Percentiles rank a stretch among this genome's conserved stretches.
These are phyloP conservation scores for Dryadomyces quercivorus DNA, from an alignment of 2,329 filamentous ascomycete genomes.

Conservation along the genomic window DNA sequence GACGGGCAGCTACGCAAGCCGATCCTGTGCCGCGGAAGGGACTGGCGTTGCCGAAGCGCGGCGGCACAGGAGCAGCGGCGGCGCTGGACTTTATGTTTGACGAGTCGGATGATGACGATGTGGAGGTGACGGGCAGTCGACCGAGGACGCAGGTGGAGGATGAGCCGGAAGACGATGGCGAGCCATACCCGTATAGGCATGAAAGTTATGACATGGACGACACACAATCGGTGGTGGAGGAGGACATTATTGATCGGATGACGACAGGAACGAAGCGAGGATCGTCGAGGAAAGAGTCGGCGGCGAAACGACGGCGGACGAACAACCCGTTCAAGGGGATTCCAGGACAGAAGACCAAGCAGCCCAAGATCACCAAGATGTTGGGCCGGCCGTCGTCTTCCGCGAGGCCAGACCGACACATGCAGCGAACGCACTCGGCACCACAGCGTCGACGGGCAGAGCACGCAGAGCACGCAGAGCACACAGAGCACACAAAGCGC, in stretches of 20 bases:
- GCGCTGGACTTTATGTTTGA: slow-evolving; percentile 27
- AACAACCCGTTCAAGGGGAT: slow-evolving; percentile 20
- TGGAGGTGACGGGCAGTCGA: slow-evolving; percentile 10
- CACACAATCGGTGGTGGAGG: slow-evolving; percentile 33
- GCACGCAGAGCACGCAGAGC: too few relatives aligned
- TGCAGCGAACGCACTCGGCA: background rate
- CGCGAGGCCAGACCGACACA: slow-evolving; percentile 30
- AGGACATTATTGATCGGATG: slow-evolving; percentile 41
- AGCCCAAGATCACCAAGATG: slow-evolving; percentile 21
- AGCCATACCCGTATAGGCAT: background rate
- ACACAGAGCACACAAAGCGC: too few relatives aligned
- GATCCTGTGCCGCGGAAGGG: slow-evolving; percentile 30
- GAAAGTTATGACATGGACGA: slow-evolving; percentile 27
- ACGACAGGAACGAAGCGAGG: slow-evolving; percentile 29
- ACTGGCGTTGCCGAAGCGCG: slow-evolving; percentile 34
- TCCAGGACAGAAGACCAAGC: slow-evolving; percentile 13
- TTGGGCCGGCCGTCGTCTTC: slow-evolving; percentile 27
- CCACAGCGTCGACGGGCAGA: background rate
- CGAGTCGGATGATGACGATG: slow-evolving; percentile 23
- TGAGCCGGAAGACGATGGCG: slow-evolving; percentile 2
- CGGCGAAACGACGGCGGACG: slow-evolving; percentile 19
- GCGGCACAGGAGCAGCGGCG: slow-evolving; percentile 12
- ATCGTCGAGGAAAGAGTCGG: slow-evolving; percentile 15
- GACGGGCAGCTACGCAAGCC: slow-evolving; percentile 21
- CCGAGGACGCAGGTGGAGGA: slow-evolving; percentile 2